Evolutionary conservation across 345 rosid species (phyloP).

Genomic region (Eutrema japonicum): DNA sequence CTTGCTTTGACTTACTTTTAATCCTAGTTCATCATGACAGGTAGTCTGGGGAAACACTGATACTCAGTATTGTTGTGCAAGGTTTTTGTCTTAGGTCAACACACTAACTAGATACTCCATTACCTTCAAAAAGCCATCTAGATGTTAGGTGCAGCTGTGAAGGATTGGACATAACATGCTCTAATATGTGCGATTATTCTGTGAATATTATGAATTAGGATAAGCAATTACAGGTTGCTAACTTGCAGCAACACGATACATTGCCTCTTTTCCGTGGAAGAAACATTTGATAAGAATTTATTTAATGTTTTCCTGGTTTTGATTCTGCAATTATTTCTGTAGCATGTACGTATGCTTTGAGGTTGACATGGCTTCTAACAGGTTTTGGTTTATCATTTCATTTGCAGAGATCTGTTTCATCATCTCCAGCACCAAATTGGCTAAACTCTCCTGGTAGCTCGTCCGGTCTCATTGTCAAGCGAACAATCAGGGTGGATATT

Average conservation of each 20-base stretch:
- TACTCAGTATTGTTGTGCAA: conserved; percentile 10
- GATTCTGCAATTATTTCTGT: conserved; percentile 24
- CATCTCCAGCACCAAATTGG: conserved; percentile 82
- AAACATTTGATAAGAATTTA: conserved; percentile 29
- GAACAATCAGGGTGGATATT: conserved; percentile 90
- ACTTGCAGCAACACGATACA: conserved; percentile 9
- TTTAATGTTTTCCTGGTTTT: conserved; percentile 28
- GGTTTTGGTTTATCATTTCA: conserved; percentile 42
- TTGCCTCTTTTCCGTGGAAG: conserved; percentile 26
- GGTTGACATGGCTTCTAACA: conserved; percentile 39
- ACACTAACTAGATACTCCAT: conserved; percentile 31
- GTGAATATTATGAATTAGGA: conserved; percentile 32
- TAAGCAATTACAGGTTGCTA: conserved; percentile 24
- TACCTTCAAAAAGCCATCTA: conserved; percentile 30
- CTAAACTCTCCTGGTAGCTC: conserved; percentile 76
- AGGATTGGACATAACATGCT: conserved; percentile 18
- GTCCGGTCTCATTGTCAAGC: conserved; percentile 86
- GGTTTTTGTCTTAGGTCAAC: conserved; percentile 18
- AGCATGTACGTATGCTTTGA: conserved; percentile 7
- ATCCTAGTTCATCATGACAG: conserved; percentile 50
- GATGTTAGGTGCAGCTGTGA: conserved; percentile 31
- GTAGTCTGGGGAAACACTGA: conserved; percentile 52
- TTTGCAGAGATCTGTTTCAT: conserved; percentile 68
- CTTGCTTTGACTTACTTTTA: conserved; percentile 53
- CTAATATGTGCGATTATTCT: conserved; percentile 12